Percentiles rank a stretch among this genome's conserved stretches.
Evolutionary conservation across 164 flowering plant species (phyloP).

Genomic region (Umbilicus rupestris): DNA sequence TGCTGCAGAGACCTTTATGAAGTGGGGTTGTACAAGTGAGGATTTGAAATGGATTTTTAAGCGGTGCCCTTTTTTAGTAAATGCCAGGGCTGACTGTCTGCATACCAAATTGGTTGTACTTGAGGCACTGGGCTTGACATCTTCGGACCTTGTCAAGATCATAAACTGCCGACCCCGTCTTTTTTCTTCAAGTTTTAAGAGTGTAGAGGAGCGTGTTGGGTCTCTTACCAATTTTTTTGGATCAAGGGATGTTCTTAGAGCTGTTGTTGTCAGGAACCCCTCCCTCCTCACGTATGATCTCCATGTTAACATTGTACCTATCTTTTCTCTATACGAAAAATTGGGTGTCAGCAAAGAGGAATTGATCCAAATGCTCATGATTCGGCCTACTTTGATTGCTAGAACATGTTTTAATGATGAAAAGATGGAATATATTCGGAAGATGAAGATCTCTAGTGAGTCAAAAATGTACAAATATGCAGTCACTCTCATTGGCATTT

Average conservation of each 20-base stretch:
- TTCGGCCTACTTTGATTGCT: constrained; percentile 50
- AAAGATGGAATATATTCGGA: constrained; percentile 42
- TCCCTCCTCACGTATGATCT: constrained; percentile 48
- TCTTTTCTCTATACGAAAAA: constrained; percentile 29
- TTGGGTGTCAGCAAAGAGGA: constrained; percentile 36
- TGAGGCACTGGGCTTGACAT: constrained; percentile 26
- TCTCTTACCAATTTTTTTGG: constrained; percentile 35
- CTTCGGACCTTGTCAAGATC: constrained; percentile 48
- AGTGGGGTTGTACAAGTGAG: constrained; percentile 42
- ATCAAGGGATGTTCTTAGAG: constrained; percentile 28
- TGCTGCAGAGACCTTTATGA: constrained; percentile 22
- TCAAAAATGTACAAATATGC: constrained; percentile 56
- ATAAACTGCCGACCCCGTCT: constrained; percentile 56
- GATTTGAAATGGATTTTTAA: constrained; percentile 30
- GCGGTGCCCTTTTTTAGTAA: constrained; percentile 34
- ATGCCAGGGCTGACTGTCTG: constrained; percentile 19
- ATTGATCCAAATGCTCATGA: constrained; percentile 28
- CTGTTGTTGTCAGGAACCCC: constrained; percentile 49
- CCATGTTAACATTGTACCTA: constrained; percentile 28
- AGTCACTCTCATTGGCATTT: constrained; percentile 44
- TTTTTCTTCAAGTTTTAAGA: constrained; percentile 23
- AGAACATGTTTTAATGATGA: constrained; percentile 35
- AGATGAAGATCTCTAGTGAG: constrained; percentile 27
- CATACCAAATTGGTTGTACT: constrained; percentile 30
- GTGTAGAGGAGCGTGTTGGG: constrained; percentile 34